Conservation (phyloP, 192 early-diverging fungal genomes). For the Rhizophagus sp. region DNA sequence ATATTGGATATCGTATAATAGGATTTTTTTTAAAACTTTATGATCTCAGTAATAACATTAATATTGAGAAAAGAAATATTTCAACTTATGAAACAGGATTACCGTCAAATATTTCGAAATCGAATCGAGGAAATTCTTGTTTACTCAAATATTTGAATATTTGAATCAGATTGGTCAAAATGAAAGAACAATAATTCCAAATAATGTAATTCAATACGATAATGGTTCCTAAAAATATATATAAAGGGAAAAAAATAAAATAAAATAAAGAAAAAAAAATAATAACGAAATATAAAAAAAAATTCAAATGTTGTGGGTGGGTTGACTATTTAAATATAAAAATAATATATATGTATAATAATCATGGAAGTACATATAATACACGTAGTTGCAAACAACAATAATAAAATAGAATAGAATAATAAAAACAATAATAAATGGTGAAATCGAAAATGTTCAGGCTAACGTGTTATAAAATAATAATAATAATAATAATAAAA, state of each 20-base stretch:
- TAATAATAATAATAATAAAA: too few species aligned
- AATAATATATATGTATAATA: not conserved
- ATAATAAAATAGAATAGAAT: too few species aligned
- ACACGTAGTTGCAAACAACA: not conserved
- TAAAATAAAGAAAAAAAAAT: too few species aligned
- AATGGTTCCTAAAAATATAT: not conserved
- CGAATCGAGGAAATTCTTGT: not conserved
- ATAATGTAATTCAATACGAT: not conserved
- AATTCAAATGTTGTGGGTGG: too few species aligned
- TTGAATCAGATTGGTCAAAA: not conserved
- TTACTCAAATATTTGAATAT: not conserved
- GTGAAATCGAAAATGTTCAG: too few species aligned
- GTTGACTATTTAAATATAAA: not conserved
- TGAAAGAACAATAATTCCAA: not conserved
- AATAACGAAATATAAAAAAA: too few species aligned
- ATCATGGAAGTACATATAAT: not conserved
- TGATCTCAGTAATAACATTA: too few species aligned
- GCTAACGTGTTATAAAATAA: too few species aligned
- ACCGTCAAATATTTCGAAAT: not conserved
- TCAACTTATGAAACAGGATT: not conserved
- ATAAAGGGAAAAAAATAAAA: not conserved
- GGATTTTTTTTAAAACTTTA: too few species aligned
- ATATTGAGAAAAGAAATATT: not conserved
- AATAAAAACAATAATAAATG: too few species aligned
- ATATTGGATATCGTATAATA: too few species aligned